Evolutionary conservation across 495 filamentous ascomycete genomes (phyloP).

Genomic region (Penicillium chermesinum): DNA sequence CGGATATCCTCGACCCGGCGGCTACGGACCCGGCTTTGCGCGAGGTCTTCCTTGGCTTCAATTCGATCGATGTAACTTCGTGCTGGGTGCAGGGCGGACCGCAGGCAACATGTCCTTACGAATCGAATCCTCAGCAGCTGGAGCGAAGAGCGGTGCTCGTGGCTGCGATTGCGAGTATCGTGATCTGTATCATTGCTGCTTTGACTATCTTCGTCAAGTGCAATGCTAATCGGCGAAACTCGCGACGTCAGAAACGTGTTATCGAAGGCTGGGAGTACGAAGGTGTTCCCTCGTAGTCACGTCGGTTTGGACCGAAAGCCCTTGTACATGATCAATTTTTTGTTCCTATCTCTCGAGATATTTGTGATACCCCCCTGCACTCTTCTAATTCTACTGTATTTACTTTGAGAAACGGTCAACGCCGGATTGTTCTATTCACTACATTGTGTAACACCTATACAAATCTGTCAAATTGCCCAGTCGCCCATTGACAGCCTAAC

Average conservation of each 20-base stretch:
- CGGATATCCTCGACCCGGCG: constrained; percentile 19
- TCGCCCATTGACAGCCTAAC: neutral
- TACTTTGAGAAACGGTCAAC: neutral
- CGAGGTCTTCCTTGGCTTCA: constrained; percentile 55
- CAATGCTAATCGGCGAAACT: constrained; percentile 52
- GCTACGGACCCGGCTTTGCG: constrained; percentile 19
- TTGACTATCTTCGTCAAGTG: constrained; percentile 62
- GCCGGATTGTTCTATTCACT: neutral
- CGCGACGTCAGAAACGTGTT: constrained; percentile 44
- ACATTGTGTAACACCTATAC: neutral
- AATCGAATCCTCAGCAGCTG: constrained; percentile 28
- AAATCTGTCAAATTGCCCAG: neutral
- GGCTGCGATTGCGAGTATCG: constrained; percentile 53
- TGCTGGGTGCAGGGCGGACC: constrained; percentile 56
- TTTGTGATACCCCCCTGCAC: neutral
- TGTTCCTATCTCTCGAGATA: constrained; percentile 3
- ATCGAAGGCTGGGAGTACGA: constrained; percentile 63
- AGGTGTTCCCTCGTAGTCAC: constrained; percentile 50
- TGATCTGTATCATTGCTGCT: constrained; percentile 53
- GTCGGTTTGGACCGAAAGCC: neutral
- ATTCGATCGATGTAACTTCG: constrained; percentile 45
- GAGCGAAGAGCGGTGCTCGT: constrained; percentile 49
- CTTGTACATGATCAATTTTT: neutral
- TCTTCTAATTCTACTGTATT: neutral
- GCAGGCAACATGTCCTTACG: constrained; percentile 52